Percentiles rank a stretch among this genome's conserved stretches.
These are phyloP conservation scores for Cutaneotrichosporon sp. DNA, from an alignment of 1,284 basidiomycete species.

Conservation along the genomic window DNA sequence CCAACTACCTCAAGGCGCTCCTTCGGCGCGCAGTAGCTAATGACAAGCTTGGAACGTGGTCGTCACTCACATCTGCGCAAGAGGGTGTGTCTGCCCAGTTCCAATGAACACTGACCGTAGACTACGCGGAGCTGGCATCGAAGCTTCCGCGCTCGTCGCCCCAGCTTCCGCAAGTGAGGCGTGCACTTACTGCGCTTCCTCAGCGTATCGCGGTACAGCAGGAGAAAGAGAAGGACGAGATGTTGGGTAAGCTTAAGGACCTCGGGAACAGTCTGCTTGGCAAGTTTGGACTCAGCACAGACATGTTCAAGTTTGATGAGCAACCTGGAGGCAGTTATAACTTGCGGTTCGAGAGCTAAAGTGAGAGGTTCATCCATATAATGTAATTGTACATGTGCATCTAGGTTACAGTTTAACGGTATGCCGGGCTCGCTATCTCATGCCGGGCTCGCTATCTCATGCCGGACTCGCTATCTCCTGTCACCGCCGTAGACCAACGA, in stretches of 20 bases:
- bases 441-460: too few relatives aligned
- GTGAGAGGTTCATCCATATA: not conserved
- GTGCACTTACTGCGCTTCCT: slow-evolving; percentile 57
- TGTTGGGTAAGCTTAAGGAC: slow-evolving; percentile 87
- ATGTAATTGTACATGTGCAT: slow-evolving; percentile 3
- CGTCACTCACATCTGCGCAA: slow-evolving; percentile 71
- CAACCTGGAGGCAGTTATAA: slow-evolving; percentile 91
- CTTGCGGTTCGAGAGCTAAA: slow-evolving; percentile 65
- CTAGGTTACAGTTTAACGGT: too few relatives aligned
- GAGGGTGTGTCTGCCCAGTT: slow-evolving; percentile 59
- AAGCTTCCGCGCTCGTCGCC: slow-evolving; percentile 59
- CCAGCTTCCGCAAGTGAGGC: slow-evolving; percentile 54
- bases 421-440: too few relatives aligned
- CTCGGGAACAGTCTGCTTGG: slow-evolving; percentile 88
- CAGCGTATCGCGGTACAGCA: slow-evolving; percentile 63
- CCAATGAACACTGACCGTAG: slow-evolving; percentile 49
- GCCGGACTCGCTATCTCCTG: slow-evolving; percentile 60
- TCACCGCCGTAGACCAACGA: slow-evolving; percentile 84
- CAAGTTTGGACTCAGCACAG: slow-evolving; percentile 78
- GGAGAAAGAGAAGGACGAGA: slow-evolving; percentile 83
- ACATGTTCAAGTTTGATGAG: slow-evolving; percentile 91
- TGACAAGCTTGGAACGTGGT: slow-evolving; percentile 73
- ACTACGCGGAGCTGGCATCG: slow-evolving; percentile 66
- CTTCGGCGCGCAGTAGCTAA: slow-evolving; percentile 81
- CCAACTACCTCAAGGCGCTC: slow-evolving; percentile 77